Conservation (phyloP, 805 yeast species). For the Lipomyces sp. region DNA sequence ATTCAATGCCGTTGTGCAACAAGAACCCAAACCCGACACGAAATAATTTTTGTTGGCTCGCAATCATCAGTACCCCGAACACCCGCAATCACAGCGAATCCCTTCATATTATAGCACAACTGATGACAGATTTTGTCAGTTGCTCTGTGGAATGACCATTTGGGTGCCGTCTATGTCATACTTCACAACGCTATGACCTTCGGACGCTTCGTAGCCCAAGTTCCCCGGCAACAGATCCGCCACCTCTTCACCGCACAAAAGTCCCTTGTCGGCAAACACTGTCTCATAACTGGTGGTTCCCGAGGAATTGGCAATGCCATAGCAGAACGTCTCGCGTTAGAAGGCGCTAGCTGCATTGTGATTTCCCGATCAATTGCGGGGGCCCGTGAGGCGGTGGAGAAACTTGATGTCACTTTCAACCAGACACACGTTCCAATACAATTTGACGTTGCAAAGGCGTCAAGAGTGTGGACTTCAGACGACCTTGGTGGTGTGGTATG, state of each 20-base stretch:
- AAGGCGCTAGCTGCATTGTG: conserved; percentile 60
- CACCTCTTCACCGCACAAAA: background rate
- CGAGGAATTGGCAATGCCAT: conserved; percentile 67
- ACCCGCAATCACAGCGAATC: too few relatives aligned
- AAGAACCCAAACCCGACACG: too few relatives aligned
- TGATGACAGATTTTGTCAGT: background rate
- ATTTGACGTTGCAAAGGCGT: conserved; percentile 25
- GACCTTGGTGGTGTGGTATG: conserved; percentile 23
- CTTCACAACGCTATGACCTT: background rate
- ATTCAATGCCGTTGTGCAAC: too few relatives aligned
- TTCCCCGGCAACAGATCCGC: background rate
- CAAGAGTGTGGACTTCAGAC: conserved; percentile 27
- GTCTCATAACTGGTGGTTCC: conserved; percentile 59
- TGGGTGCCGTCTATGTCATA: background rate
- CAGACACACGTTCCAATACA: conserved; percentile 25
- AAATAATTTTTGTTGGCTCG: too few relatives aligned
- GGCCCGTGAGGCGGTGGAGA: conserved; percentile 44
- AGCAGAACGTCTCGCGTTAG: conserved; percentile 54
- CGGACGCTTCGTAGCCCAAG: background rate
- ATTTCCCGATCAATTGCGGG: conserved; percentile 54
- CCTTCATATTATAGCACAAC: background rate
- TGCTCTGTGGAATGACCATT: background rate
- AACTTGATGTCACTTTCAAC: conserved; percentile 19
- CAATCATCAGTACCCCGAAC: too few relatives aligned
- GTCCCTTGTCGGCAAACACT: conserved; percentile 1